Base-by-base conservation (phyloP, 805 yeast genomes). In the Myxozyma monticola region DNA sequence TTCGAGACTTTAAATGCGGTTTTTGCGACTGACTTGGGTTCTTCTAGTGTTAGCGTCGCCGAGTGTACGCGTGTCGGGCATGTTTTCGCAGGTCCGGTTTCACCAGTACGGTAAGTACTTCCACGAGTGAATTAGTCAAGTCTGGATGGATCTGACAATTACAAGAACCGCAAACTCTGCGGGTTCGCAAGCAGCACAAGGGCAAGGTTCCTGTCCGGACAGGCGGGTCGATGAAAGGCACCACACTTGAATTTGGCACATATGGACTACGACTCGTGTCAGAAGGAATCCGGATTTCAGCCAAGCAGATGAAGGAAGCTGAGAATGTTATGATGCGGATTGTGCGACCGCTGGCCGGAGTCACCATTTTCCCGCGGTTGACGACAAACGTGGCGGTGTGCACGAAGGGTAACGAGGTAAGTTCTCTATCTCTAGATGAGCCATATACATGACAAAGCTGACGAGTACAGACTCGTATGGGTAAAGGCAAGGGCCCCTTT, bases 401-500 rank as follows among this genome's bases (percentile, higher is more conserved):
- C 71, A 81, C 87, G 55, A 93, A 93, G 73, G 99, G 99, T 73
- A 93, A 93, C 69, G 96, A 93, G 56, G 57, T 53, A 42, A 9
- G 55, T 18, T 26, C 17, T 12, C 17, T 8, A 14, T 9, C n/a
- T 14, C n/a, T 18, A 25, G 31, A 17, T 20, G 9, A 28, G 28
- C 14, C 2, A 29, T 24, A 20, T 8, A 25, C 7, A 4, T 2
- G 12, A 14, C 35, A 24, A 18, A 40, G 14, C 8, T 6, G 18
- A 7, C 9, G 7, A 18, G 18, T 14, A 10, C 35, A 53, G 68
- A 88, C 96, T 9, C 93, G 99, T 83, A 93, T 93, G 99, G 99
- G 99, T 75, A 93, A 93, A 70, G 99, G 99, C 74, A 93, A 93
- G 71, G 99, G 99, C 71, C 84, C 90, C 0, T 91, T 93, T 66